Evolutionary conservation across 2,329 filamentous ascomycete species (phyloP), one percentile per base, ranked within the genome.

Genomic region (Diaporthe vexans): DNA sequence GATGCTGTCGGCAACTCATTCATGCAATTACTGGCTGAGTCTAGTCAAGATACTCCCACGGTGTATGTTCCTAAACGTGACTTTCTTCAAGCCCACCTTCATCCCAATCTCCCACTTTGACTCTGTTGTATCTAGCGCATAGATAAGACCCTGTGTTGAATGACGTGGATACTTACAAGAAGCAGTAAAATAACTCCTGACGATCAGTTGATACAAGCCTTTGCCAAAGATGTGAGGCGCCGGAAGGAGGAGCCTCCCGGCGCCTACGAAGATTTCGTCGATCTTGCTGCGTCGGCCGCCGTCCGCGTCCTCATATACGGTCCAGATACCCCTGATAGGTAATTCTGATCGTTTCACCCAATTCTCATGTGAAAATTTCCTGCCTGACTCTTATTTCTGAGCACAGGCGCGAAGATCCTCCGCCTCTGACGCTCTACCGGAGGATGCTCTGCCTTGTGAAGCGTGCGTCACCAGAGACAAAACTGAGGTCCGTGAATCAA

Each of bases 271-370:
- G 70, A 40, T 46, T 54, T 72, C 33, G 13, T 72, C 54, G 70
- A 72, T 35, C 57, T 72, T 13, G 70, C 57, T 46, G 70, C 70
- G n/a, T 33, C 48, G 37, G 70, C 70, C 13, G 70, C 57, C 10
- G 70, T 33, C 2, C 35, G 13, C 7, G 57, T 72, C 46, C 57
- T 72, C 8, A 35, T 26, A 1, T 46, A 46, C 19, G 69, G 69
- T 24, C 24, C 37, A 29, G 15, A 54, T 19, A 19, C 11, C 24
- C 17, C 48, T 56, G 57, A 72, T 5, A 35, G 46, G 70, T 72
- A 37, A 13, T 35, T 29, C n/a, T 72, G 10, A 11, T 24, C 8
- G 1, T 19, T 3, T 3, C 21, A 21, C 46, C 24, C 8, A 19
- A 10, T 10, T 52, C 26, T 37, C 43, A 51, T 52, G 43, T 37